These are phyloP conservation scores for Actinomortierella wolfii DNA, from an alignment of 371 early-diverging fungal species.

Conservation along the genomic window DNA sequence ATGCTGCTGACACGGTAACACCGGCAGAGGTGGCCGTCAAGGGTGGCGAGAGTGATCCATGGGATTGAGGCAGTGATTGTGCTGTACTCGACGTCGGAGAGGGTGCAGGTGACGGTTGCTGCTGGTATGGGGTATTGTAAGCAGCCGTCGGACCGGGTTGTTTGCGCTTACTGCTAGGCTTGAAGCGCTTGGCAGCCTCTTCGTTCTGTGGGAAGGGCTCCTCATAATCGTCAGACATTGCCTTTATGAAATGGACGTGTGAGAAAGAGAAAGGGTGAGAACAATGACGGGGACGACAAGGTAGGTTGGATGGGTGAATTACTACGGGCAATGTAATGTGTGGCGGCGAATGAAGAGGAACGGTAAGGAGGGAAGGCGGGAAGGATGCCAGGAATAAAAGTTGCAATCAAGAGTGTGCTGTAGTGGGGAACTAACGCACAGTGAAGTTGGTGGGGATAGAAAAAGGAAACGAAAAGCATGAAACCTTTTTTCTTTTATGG, in stretches of 20 bases:
- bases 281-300: not conserved
- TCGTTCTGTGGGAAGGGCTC: slow-evolving; percentile 31
- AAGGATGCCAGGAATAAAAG: not conserved
- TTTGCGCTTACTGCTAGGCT: slow-evolving; percentile 23
- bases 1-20: too few relatives aligned
- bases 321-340: not conserved
- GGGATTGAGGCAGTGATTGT: not conserved
- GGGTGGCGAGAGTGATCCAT: slow-evolving; percentile 3
- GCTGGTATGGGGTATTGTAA: not conserved
- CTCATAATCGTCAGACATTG: slow-evolving; percentile 20
- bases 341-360: too few relatives aligned
- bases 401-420: not conserved
- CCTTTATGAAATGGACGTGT: not conserved
- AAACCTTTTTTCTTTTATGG: not conserved
- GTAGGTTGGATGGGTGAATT: not conserved
- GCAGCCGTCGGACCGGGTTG: slow-evolving; percentile 12
- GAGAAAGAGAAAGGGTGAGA: not conserved
- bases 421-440: not conserved
- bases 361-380: not conserved
- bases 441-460: not conserved
- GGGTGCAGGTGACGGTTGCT: slow-evolving; percentile 2
- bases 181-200: slow-evolving; percentile 30
- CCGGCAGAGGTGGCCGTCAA: not conserved
- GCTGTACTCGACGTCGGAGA: not conserved
- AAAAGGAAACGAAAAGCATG: not conserved